These are phyloP conservation scores for Mallotus japonicus DNA, from an alignment of 441 rosid species.

Conservation along the genomic window DNA sequence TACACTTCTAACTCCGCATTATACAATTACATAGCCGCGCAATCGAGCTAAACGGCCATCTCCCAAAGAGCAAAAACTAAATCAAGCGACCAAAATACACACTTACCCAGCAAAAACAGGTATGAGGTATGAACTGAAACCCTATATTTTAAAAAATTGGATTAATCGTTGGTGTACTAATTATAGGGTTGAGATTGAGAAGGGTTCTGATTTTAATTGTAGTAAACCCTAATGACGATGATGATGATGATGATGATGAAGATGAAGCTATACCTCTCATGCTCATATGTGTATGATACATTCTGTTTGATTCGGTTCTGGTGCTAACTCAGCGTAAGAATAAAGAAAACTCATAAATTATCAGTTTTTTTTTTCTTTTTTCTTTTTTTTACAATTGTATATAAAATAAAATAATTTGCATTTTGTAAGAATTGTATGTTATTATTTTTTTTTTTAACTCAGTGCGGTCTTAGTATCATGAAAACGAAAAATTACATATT, in stretches of 20 bases:
- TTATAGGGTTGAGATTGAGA: not conserved
- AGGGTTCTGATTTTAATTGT: not conserved
- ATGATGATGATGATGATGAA: not conserved
- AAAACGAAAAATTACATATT: too few relatives aligned
- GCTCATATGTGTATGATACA: not conserved
- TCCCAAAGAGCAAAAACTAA: not conserved
- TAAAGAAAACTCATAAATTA: too few relatives aligned
- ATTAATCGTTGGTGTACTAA: not conserved
- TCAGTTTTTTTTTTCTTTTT: too few relatives aligned
- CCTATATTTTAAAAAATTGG: not conserved
- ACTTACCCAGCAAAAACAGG: not conserved
- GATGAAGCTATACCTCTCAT: not conserved
- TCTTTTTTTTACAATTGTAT: too few relatives aligned
- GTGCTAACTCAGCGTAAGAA: not conserved
- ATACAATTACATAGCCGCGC: too few relatives aligned
- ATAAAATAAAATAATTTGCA: too few relatives aligned
- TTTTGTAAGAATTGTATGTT: too few relatives aligned
- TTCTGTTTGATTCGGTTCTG: too few relatives aligned
- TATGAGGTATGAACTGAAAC: not conserved
- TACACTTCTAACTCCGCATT: not conserved
- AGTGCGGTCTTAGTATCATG: too few relatives aligned
- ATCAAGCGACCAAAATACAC: not conserved
- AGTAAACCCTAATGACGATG: not conserved
- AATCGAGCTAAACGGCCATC: too few relatives aligned
- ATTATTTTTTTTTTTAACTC: too few relatives aligned